Conservation (phyloP, 306 rosid genomes). For the Vicia faba region DNA sequence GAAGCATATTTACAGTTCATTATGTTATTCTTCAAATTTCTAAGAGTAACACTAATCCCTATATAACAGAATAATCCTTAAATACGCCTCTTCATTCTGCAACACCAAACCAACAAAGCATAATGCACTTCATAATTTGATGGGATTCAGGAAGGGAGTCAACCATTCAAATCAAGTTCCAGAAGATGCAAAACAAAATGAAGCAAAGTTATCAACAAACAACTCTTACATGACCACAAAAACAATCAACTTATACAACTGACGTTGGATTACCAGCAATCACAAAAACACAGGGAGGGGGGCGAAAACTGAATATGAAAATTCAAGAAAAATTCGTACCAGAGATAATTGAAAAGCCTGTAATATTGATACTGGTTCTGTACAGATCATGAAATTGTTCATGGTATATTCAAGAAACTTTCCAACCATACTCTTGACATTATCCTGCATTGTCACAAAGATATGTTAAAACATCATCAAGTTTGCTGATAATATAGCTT, state of each 20-base stretch:
- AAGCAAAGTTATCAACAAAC: background rate
- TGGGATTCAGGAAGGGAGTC: no score
- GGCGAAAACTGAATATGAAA: slow-evolving; percentile 14
- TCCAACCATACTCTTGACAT: slow-evolving; percentile 54
- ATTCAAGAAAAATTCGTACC: slow-evolving; percentile 55
- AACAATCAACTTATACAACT: slow-evolving; percentile 1
- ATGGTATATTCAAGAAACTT: slow-evolving; percentile 66
- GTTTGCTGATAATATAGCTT: slow-evolving; percentile 7
- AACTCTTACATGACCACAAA: slow-evolving; percentile 5
- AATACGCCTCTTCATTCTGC: background rate
- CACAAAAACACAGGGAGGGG: background rate
- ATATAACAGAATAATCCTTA: background rate
- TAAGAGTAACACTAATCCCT: background rate
- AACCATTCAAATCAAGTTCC: no score
- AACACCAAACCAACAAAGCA: slow-evolving; percentile 12
- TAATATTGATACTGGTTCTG: slow-evolving; percentile 56
- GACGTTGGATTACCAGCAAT: slow-evolving; percentile 24
- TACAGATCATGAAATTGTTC: slow-evolving; percentile 60
- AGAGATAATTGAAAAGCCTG: slow-evolving; percentile 90
- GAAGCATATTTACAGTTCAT: slow-evolving; percentile 12
- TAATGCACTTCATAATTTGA: no score
- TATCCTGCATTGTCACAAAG: slow-evolving; percentile 59
- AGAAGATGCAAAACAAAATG: no score
- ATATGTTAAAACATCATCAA: slow-evolving; percentile 32
- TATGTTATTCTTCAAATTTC: slow-evolving; percentile 14